phyloP scores from a whole-genome alignment of 345 rosid genomes.

The Draba incana region DNA sequence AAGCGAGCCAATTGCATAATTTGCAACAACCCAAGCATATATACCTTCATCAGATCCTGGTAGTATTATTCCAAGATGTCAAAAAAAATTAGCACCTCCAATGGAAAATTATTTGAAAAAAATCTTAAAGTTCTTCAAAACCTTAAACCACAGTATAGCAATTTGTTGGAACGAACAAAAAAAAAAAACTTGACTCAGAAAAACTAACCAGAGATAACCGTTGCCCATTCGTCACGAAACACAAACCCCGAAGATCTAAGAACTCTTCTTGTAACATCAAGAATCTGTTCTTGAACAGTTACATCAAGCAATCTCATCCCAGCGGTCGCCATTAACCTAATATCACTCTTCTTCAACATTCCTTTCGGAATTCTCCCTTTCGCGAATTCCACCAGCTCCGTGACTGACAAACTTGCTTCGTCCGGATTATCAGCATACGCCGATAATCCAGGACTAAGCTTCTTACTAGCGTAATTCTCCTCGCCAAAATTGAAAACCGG shows the following conservation, averaged over 20 bases:
- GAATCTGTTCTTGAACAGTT: constrained; percentile 57
- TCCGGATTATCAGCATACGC: constrained; percentile 60
- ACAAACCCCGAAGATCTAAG: constrained; percentile 67
- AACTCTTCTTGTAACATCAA: constrained; percentile 56
- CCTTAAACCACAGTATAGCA: too few species aligned
- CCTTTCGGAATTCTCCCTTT: constrained; percentile 57
- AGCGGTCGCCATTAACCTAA: constrained; percentile 93
- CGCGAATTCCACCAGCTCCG: constrained; percentile 66
- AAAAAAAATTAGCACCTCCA: background rate
- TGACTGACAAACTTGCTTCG: constrained; percentile 57
- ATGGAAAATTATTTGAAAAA: too few species aligned
- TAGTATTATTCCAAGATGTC: background rate
- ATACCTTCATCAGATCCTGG: constrained; percentile 91
- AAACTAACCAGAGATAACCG: constrained; percentile 74
- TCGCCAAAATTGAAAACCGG: constrained; percentile 54
- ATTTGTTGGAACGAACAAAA: too few species aligned
- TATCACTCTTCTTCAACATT: constrained; percentile 67
- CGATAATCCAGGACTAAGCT: constrained; percentile 77
- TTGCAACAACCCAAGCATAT: constrained; percentile 93
- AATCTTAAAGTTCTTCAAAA: too few species aligned
- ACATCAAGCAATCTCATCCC: constrained; percentile 77
- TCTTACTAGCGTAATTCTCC: constrained; percentile 51
- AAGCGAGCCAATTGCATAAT: constrained; percentile 74
- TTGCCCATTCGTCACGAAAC: constrained; percentile 72
- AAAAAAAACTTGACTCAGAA: too few species aligned